Base-by-base conservation (phyloP, 1,284 basidiomycete species). In the Fomitopsis palustris region DNA sequence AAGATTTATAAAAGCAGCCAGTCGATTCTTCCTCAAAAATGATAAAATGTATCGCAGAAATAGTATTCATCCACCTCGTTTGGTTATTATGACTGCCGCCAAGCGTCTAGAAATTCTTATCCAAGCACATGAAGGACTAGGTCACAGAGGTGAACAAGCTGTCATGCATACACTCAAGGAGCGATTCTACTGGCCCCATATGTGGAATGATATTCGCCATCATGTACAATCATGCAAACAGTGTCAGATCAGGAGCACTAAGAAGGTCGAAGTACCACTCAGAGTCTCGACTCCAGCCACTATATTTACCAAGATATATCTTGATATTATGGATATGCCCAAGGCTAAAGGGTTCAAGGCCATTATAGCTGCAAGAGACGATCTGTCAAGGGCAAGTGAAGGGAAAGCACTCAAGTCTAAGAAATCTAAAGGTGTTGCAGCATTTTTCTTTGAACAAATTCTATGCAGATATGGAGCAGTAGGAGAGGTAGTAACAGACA, bases 281-380 rank as follows among this genome's bases (percentile, higher is more conserved):
- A 68, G 62, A 0, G 65, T 79, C 8, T 61, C 72, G 0, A 61
- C 64, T 0, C 70, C 73, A 0, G 61, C 69, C 0, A 59, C 67
- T 0, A 59, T 80, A 63, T 71, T 0, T 71, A 76, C 55, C 64
- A 75, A 8, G 74, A 78, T n/a, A n/a, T n/a, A n/a, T n/a, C n/a
- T n/a, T n/a, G n/a, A n/a, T n/a, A n/a, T n/a, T n/a, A n/a, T n/a
- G 68, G 59, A 64, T n/a, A 53, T 58, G 49, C 56, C 56, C 21
- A n/a, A 25, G 2, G 37, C 51, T 14, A 21, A 27, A 17, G 52
- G 52, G 35, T 58, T 53, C 41, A 42, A n/a, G n/a, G 31, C 29
- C 43, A 43, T 38, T 10, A 43, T n/a, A 35, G 2, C n/a, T 52
- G 43, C 9, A 41, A 6, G n/a, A 27, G 70, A 69, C 55, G 65